Conservation (phyloP, 2,329 filamentous ascomycete species). For the Parastagonospora avenae region DNA sequence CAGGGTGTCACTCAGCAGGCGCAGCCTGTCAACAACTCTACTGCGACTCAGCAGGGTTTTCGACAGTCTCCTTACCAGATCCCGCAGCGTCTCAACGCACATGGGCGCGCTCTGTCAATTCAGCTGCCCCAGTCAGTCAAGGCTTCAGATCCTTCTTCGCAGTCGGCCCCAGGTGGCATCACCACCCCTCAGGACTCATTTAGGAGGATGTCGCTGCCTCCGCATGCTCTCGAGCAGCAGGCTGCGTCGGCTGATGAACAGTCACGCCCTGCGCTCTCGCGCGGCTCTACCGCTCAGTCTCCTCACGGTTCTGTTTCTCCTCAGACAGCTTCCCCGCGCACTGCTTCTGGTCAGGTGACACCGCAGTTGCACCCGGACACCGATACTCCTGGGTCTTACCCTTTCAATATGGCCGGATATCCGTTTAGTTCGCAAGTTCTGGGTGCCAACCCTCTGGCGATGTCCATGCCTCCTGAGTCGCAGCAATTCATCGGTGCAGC, state of each 20-base stretch:
- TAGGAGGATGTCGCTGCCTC: slow-evolving; percentile 53
- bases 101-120: slow-evolving; percentile 54
- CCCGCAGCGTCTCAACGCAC: slow-evolving; percentile 45
- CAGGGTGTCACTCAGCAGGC: slow-evolving; percentile 19
- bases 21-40: slow-evolving; percentile 24
- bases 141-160: slow-evolving; percentile 32
- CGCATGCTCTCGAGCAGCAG: slow-evolving; percentile 30
- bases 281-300: slow-evolving; percentile 24
- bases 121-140: slow-evolving; percentile 47
- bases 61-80: slow-evolving; percentile 55
- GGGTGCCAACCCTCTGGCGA: slow-evolving; percentile 53
- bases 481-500: slow-evolving; percentile 58
- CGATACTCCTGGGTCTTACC: slow-evolving; percentile 24
- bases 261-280: slow-evolving; percentile 24
- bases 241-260: slow-evolving; percentile 17
- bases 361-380: slow-evolving; percentile 26
- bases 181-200: slow-evolving; percentile 31
- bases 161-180: slow-evolving; percentile 20
- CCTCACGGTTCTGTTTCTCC: slow-evolving; percentile 31
- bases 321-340: slow-evolving; percentile 24
- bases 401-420: slow-evolving; percentile 28
- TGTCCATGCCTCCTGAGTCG: slow-evolving; percentile 57
- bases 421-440: slow-evolving; percentile 36
- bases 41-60: slow-evolving; percentile 40
- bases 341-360: slow-evolving; percentile 28